Evolutionary conservation across 306 rosid genomes (phyloP), one percentile per base, ranked within the genome.

Genomic region (Echinosophora koreensis): DNA sequence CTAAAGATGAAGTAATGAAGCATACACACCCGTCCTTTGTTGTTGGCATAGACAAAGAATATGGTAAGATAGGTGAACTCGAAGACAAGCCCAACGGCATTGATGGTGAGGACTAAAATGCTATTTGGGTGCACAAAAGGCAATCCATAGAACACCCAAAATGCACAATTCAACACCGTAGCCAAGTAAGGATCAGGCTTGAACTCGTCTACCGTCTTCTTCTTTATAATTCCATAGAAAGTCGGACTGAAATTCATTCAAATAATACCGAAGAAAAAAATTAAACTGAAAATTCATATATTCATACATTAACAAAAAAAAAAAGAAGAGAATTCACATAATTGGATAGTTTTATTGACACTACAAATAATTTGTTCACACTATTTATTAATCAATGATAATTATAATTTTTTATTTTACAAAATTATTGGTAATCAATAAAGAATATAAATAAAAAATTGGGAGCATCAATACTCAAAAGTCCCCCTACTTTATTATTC

Each of bases 41-140:
- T 17, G 8, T 70, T 42, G 50, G 89, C 81, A 54, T 71, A 91
- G 32, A 4, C 0, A 8, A 46, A 77, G 78, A 82, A 94, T 5
- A 91, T 83, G 77, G 80, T 15, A 14, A 94, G 67, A 44, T 94
- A 94, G 35, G 80, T 7, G 6, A 90, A 57, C 84, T 88, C 93
- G 1, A 94, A 22, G 0, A 37, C 75, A 14, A 94, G 90, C 0
- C 98, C 97, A 75, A 86, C 61, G 6, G 67, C 18, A 41, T 94
- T 94, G 16, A 90, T 91, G 37, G 94, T 87, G 47, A 86, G 54
- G 0, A 91, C 94, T 14, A 94, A 85, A 62, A 81, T 3, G 51
- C 93, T 94, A 13, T 94, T 16, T 0, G 94, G 92, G 39, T 88
- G 91, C 42, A 94, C 88, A 55, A 91, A 86, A 2, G 98, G 97